phyloP scores from a whole-genome alignment of 768 basidiomycete species.

The Sporobolomyces phaffii region DNA sequence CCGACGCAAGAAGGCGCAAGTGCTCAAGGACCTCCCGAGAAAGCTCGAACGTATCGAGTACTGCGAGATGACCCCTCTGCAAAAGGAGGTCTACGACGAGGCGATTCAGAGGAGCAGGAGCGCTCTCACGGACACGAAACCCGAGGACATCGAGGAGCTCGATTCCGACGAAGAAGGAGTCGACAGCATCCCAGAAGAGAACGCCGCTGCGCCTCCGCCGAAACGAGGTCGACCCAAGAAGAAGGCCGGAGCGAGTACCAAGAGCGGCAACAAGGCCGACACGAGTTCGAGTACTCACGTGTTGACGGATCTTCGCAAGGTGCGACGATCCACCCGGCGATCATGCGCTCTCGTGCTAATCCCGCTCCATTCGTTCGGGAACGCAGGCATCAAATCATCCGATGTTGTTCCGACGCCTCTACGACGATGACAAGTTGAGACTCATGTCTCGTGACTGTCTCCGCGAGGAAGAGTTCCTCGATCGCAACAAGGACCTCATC shows the following conservation, averaged over 20 bases:
- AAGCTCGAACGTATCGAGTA: slow-evolving; percentile 90
- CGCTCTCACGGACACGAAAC: slow-evolving; percentile 57
- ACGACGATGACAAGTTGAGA: slow-evolving; percentile 67
- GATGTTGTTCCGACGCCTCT: slow-evolving; percentile 83
- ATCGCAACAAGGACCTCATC: slow-evolving; percentile 72
- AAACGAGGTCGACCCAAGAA: slow-evolving; percentile 46
- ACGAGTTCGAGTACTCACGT: slow-evolving; percentile 83
- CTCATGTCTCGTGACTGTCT: slow-evolving; percentile 73
- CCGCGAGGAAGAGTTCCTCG: slow-evolving; percentile 87
- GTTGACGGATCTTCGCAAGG: slow-evolving; percentile 90
- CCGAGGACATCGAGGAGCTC: slow-evolving; percentile 44
- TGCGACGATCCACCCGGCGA: too few relatives aligned
- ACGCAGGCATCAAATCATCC: slow-evolving; percentile 79
- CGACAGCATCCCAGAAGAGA: slow-evolving; percentile 39
- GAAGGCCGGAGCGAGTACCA: slow-evolving; percentile 42
- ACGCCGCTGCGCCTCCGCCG: slow-evolving; percentile 55
- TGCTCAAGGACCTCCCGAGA: slow-evolving; percentile 83
- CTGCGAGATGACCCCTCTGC: slow-evolving; percentile 83
- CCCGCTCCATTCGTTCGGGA: too few relatives aligned
- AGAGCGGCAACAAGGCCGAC: slow-evolving; percentile 41
- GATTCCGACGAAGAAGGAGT: slow-evolving; percentile 44
- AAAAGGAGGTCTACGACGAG: slow-evolving; percentile 76
- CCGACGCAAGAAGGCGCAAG: slow-evolving; percentile 93
- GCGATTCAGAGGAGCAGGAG: slow-evolving; percentile 77
- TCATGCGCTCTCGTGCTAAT: too few relatives aligned